Evolutionary conservation across 768 basidiomycete genomes (phyloP).

Genomic region (Suillus americanus): DNA sequence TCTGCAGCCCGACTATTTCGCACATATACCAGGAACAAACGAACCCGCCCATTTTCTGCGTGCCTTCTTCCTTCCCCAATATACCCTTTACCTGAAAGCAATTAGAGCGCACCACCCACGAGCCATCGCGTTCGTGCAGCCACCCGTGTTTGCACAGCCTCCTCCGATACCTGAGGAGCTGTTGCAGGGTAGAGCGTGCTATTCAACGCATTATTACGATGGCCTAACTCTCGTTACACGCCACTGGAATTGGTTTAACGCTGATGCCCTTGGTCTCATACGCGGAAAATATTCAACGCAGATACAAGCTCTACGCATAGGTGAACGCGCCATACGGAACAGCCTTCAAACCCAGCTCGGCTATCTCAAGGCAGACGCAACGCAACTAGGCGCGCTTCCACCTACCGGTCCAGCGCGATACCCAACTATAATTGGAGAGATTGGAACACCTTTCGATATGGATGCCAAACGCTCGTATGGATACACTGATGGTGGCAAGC

Average conservation of each 20-base stretch:
- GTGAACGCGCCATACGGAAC: slow-evolving; percentile 79
- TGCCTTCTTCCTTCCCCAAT: slow-evolving; percentile 82
- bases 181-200: slow-evolving; percentile 64
- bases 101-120: slow-evolving; percentile 73
- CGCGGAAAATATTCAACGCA: slow-evolving; percentile 74
- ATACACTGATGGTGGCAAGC: slow-evolving; percentile 63
- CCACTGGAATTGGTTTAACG: slow-evolving; percentile 95
- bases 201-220: slow-evolving; percentile 91
- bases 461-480: slow-evolving; percentile 86
- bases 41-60: slow-evolving; percentile 63
- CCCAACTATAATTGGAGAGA: slow-evolving; percentile 94
- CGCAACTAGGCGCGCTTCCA: slow-evolving; percentile 48
- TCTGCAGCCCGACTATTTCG: slow-evolving; percentile 77
- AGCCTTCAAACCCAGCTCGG: slow-evolving; percentile 82
- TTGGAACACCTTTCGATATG: slow-evolving; percentile 94
- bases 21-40: slow-evolving; percentile 39
- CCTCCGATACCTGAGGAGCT: slow-evolving; percentile 58
- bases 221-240: slow-evolving; percentile 90
- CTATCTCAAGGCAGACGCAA: slow-evolving; percentile 72
- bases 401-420: slow-evolving; percentile 35
- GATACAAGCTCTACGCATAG: slow-evolving; percentile 75
- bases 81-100: slow-evolving; percentile 50
- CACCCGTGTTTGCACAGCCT: slow-evolving; percentile 85
- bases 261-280: slow-evolving; percentile 90
- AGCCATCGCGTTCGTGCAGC: slow-evolving; percentile 87